Evolutionary conservation across 2,329 filamentous ascomycete species (phyloP), one percentile per base, ranked within the genome.

Genomic region (Pseudogymnoascus sp.): DNA sequence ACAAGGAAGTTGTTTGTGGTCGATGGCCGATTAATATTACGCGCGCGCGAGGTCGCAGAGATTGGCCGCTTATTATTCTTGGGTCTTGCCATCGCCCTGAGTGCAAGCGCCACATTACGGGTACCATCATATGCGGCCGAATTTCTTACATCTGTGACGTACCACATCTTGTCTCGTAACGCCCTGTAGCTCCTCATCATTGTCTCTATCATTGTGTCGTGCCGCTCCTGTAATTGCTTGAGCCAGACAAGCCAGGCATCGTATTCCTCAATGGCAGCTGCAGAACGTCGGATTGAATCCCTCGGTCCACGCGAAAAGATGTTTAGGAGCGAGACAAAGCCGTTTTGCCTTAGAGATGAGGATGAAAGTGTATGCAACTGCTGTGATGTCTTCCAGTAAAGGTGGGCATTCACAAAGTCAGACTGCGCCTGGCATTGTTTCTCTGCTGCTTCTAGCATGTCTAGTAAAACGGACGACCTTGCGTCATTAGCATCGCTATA

Each of bases 81-180:
- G 66, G 85, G 81, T 75, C 85, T 79, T 66, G 87, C 89, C 95
- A 99, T 97, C 7, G 89, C 91, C 75, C 95, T 96, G 60, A 99
- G 79, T 4, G 93, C 95, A 65, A 90, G 83, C 5, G 92, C 90
- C 57, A 97, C 88, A 67, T 93, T 91, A 64, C 88, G 87, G 40
- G 91, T 91, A 69, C 96, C 89, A 65, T 95, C 90, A 71, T 97
- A 97, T 9, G 87, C 86, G 60, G 87, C 89, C 3, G 95, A 97
- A 70, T 93, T 93, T 66, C 91, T 88, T 28, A 97, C 93, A 74
- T 97, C 92, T 1, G 90, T 93, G 65, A 95, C 90, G 74, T 96
- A 99, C 95, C 95, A 99, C 90, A 97, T 96, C 80, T 97, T 97
- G 74, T 96, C 90, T 44, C 95, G 86, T 40, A 97, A 81, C 21